Conservation (phyloP, 2,329 filamentous ascomycete species). For the Talaromyces sp. region DNA sequence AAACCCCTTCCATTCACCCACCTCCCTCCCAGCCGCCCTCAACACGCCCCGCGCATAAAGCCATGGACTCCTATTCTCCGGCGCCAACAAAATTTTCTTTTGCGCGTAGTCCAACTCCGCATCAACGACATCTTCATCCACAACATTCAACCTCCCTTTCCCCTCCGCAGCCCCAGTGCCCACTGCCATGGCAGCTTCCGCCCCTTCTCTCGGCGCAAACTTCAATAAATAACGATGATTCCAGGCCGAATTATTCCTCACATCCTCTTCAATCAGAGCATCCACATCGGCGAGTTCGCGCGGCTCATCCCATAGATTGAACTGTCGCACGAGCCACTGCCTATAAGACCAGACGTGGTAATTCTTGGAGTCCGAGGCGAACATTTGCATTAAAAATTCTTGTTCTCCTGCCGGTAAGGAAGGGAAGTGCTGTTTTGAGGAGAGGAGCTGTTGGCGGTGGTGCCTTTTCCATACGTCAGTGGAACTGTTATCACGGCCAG, state of each 20-base stretch:
- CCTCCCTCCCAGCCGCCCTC: slow-evolving; percentile 58
- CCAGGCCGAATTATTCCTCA: slow-evolving; percentile 97
- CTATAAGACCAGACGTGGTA: slow-evolving; percentile 98
- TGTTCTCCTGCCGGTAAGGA: slow-evolving; percentile 65
- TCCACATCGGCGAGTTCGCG: slow-evolving; percentile 70
- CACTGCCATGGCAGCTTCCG: slow-evolving; percentile 39
- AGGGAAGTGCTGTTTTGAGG: slow-evolving; percentile 49
- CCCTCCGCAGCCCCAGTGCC: slow-evolving; percentile 17
- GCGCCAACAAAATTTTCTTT: slow-evolving; percentile 71
- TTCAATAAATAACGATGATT: slow-evolving; percentile 95
- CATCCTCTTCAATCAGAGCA: slow-evolving; percentile 70
- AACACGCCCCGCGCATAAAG: slow-evolving; percentile 82
- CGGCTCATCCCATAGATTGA: slow-evolving; percentile 57
- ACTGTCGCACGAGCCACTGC: slow-evolving; percentile 69
- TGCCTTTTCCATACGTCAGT: slow-evolving; percentile 44
- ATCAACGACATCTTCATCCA: slow-evolving; percentile 65
- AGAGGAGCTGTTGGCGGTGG: slow-evolving; percentile 58
- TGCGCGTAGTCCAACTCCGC: slow-evolving; percentile 74
- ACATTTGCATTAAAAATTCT: slow-evolving; percentile 75
- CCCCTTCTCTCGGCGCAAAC: slow-evolving; percentile 61
- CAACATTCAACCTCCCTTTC: slow-evolving; percentile 38
- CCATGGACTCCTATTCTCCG: slow-evolving; percentile 94
- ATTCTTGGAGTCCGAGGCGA: slow-evolving; percentile 87
- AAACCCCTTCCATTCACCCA: slow-evolving; percentile 54
- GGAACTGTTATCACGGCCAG: no score